Evolutionary conservation across 2,329 filamentous ascomycete genomes (phyloP).

Genomic region (Aspergillus vadensis): DNA sequence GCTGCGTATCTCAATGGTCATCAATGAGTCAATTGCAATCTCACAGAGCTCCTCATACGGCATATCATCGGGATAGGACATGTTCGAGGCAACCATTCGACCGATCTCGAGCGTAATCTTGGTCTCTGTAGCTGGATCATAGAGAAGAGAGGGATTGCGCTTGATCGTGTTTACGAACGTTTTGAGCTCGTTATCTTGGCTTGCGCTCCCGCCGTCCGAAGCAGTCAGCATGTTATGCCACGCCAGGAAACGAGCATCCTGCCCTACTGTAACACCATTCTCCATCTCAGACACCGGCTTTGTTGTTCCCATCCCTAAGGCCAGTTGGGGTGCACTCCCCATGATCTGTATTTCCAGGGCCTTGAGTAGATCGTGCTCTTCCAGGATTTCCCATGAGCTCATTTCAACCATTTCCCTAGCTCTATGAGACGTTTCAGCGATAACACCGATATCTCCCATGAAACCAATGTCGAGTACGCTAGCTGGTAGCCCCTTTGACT

Average conservation of each 20-base stretch:
- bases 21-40: slow-evolving; percentile 31
- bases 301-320: too few species aligned
- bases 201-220: too few species aligned
- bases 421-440: background rate
- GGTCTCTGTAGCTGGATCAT: slow-evolving; percentile 11
- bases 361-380: background rate
- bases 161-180: slow-evolving; percentile 1
- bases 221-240: too few species aligned
- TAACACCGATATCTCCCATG: slow-evolving; percentile 30
- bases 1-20: slow-evolving; percentile 33
- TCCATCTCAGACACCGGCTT: too few species aligned
- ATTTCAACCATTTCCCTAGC: too few species aligned
- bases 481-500: slow-evolving; percentile 21
- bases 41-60: slow-evolving; percentile 25
- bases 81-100: slow-evolving; percentile 15
- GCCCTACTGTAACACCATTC: too few species aligned
- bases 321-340: too few species aligned
- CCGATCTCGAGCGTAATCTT: slow-evolving; percentile 15
- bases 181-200: background rate
- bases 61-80: slow-evolving; percentile 15
- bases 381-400: background rate
- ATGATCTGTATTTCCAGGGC: background rate
- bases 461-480: slow-evolving; percentile 29
- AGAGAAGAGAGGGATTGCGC: slow-evolving; percentile 8
- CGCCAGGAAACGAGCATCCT: too few species aligned